phyloP scores from a whole-genome alignment of 176 grass and related monocot species.

The Cenchrus americanus region DNA sequence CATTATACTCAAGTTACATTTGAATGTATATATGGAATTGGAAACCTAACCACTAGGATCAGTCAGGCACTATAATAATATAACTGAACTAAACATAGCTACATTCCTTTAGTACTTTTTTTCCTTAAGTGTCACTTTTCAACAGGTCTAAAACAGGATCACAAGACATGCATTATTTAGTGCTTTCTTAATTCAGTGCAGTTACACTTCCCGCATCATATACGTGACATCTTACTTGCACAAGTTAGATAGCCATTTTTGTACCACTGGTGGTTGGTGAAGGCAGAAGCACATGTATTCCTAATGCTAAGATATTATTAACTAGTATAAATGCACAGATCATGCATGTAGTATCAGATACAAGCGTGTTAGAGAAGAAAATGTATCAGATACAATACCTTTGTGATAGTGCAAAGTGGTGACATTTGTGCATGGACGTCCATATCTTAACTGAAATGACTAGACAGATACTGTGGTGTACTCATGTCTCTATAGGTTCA shows the following conservation, averaged over 20 bases:
- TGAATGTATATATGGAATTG: slow-evolving; percentile 22
- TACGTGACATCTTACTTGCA: slow-evolving; percentile 35
- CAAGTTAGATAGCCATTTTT: slow-evolving; percentile 29
- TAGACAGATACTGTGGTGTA: background rate
- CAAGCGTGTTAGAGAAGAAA: too few relatives aligned
- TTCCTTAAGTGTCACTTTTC: slow-evolving; percentile 16
- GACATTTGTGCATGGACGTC: background rate
- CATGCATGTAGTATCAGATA: background rate
- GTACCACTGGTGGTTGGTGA: slow-evolving; percentile 7
- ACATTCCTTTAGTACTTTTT: background rate
- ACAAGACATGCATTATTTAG: background rate
- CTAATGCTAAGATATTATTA: background rate
- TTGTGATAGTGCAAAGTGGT: slow-evolving; percentile 5
- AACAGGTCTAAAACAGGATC: background rate
- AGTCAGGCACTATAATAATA: slow-evolving; percentile 21
- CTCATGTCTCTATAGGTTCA: background rate
- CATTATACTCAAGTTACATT: too few relatives aligned
- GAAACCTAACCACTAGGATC: background rate
- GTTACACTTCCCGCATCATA: slow-evolving; percentile 7
- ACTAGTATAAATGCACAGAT: background rate
- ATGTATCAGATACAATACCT: slow-evolving; percentile 7
- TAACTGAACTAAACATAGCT: slow-evolving; percentile 7
- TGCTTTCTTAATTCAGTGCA: slow-evolving; percentile 33
- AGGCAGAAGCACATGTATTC: background rate
- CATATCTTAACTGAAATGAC: background rate